Evolutionary conservation across 257 asterid genomes (phyloP).

Genomic region (Salvia rosmarinus): DNA sequence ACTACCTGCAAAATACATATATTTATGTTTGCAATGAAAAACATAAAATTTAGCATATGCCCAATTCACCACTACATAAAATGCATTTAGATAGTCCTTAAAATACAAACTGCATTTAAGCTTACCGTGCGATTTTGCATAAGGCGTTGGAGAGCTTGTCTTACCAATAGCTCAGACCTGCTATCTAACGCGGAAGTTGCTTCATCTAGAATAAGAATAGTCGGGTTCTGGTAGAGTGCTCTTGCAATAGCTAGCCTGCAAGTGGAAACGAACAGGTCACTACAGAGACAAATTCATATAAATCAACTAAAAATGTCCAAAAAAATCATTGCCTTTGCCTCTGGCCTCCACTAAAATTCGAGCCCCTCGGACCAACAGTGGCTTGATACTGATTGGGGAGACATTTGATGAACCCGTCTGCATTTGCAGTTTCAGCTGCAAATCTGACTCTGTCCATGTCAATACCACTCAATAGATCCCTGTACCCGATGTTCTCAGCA

Average conservation of each 20-base stretch:
- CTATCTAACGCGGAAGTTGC: slow-evolving; percentile 95
- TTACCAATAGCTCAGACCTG: slow-evolving; percentile 80
- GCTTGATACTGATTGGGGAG: slow-evolving; percentile 73
- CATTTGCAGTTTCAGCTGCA: slow-evolving; percentile 89
- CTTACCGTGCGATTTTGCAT: slow-evolving; percentile 88
- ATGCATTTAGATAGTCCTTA: background rate
- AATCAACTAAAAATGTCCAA: background rate
- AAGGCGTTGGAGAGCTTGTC: slow-evolving; percentile 81
- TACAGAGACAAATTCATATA: too few species aligned
- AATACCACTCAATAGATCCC: slow-evolving; percentile 68
- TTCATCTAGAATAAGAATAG: slow-evolving; percentile 90
- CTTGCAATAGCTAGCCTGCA: slow-evolving; percentile 90
- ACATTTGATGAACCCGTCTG: slow-evolving; percentile 72
- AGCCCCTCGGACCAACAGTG: slow-evolving; percentile 87
- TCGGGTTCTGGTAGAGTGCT: slow-evolving; percentile 88
- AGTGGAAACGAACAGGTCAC: too few species aligned
- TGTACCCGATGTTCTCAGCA: slow-evolving; percentile 89
- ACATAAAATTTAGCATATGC: background rate
- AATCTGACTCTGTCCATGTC: slow-evolving; percentile 73
- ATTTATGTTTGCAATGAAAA: background rate
- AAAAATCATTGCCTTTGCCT: slow-evolving; percentile 64
- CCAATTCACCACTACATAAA: background rate
- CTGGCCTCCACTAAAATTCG: slow-evolving; percentile 92
- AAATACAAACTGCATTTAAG: background rate
- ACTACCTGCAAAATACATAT: slow-evolving; percentile 55